Evolutionary conservation across 257 asterid genomes (phyloP).

Genomic region (Fraxinus excelsior): DNA sequence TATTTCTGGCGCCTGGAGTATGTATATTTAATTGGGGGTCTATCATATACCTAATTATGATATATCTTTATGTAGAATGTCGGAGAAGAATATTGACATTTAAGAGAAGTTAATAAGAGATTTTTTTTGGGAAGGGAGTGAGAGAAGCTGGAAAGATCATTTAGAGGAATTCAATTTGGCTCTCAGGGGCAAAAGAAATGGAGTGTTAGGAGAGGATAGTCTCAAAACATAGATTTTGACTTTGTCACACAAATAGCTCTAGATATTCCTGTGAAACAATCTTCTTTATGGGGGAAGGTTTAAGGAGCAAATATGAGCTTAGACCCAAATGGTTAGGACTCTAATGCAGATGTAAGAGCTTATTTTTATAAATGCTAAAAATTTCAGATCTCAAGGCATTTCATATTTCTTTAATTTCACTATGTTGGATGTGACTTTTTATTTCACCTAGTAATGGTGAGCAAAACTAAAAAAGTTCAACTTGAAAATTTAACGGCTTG

Average conservation of each 20-base stretch:
- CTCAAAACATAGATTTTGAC: background rate
- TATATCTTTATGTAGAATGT: background rate
- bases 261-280: background rate
- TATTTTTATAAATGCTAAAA: background rate
- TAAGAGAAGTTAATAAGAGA: background rate
- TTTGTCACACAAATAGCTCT: background rate
- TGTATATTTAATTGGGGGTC: too few species aligned
- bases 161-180: background rate
- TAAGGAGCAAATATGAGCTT: background rate
- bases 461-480: background rate
- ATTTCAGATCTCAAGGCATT: background rate
- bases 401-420: background rate
- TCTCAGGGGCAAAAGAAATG: background rate
- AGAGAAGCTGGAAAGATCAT: background rate
- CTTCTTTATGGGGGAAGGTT: background rate
- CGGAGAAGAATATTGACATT: background rate
- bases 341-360: background rate
- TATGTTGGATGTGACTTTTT: background rate
- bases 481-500: background rate
- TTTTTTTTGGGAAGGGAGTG: background rate
- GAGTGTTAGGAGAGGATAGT: background rate
- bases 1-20: too few species aligned
- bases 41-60: background rate
- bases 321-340: background rate
- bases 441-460: background rate